Percentiles rank a stretch among this genome's conserved stretches.
These are phyloP conservation scores for Nicotiana paniculata DNA, from an alignment of 257 asterid species.

Conservation along the genomic window DNA sequence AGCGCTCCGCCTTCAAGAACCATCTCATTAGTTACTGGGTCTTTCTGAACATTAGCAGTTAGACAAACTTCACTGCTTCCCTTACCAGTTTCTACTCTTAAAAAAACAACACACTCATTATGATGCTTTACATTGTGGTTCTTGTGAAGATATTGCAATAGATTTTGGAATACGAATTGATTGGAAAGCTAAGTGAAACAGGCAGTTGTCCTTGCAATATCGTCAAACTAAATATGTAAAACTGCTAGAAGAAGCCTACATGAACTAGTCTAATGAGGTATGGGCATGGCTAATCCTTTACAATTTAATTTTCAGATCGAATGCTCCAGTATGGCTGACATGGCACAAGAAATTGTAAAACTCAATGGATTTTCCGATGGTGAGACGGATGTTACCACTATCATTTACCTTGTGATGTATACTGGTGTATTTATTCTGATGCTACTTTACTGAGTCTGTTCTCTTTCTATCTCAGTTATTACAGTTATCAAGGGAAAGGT, in stretches of 20 bases:
- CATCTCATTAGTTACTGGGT: slow-evolving; percentile 87
- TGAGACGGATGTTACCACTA: slow-evolving; percentile 18
- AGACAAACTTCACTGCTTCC: slow-evolving; percentile 98
- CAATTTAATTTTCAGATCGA: slow-evolving; percentile 53
- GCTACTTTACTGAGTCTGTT: neutral
- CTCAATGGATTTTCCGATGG: slow-evolving; percentile 74
- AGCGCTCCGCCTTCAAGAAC: slow-evolving; percentile 96
- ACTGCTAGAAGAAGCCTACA: neutral
- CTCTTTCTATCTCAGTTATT: slow-evolving; percentile 44
- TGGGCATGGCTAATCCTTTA: neutral
- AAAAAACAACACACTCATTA: too few relatives aligned
- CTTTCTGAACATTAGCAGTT: slow-evolving; percentile 94
- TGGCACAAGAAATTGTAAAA: slow-evolving; percentile 77
- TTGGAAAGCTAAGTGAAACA: neutral
- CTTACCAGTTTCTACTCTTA: slow-evolving; percentile 47
- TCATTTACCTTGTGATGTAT: neutral
- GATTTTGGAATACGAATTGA: neutral
- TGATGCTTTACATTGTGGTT: neutral
- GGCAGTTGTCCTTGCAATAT: neutral
- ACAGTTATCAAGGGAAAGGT: slow-evolving; percentile 91
- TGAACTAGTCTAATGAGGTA: neutral
- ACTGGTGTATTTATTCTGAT: slow-evolving; percentile 5
- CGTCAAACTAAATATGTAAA: neutral
- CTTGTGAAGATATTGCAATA: neutral
- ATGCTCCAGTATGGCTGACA: slow-evolving; percentile 96